Conservation (phyloP, 495 filamentous ascomycete genomes). For the Penicillium samsonianum region DNA sequence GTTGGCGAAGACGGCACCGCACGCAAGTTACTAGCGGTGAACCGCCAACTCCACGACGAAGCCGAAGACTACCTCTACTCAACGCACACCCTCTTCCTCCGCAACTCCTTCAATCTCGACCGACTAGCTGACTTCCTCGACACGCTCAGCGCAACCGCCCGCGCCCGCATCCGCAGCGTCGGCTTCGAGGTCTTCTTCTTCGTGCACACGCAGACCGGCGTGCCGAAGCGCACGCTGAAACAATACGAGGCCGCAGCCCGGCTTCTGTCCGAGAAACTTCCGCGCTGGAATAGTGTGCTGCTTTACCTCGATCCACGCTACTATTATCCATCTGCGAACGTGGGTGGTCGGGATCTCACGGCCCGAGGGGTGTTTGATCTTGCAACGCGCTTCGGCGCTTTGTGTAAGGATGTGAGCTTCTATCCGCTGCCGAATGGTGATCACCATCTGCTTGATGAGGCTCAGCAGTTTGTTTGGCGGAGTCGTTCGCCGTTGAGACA, state of each 20-base stretch:
- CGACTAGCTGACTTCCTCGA: conserved; percentile 39
- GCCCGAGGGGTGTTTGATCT: conserved; percentile 38
- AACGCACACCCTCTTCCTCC: conserved; percentile 45
- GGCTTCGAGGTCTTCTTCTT: conserved; percentile 48
- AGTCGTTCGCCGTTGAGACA: conserved; percentile 18
- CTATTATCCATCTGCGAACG: conserved; percentile 35
- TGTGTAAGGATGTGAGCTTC: conserved; percentile 35
- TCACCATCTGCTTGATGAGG: conserved; percentile 31
- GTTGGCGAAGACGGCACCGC: conserved; percentile 35
- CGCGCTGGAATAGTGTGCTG: conserved; percentile 29
- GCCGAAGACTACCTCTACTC: conserved; percentile 44
- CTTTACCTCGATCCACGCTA: conserved; percentile 44
- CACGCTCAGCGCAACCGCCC: conserved; percentile 37
- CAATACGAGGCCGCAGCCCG: conserved; percentile 36
- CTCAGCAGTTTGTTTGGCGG: conserved; percentile 24
- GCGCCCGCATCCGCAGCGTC: conserved; percentile 39
- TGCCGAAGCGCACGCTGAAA: conserved; percentile 39
- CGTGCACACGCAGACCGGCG: conserved; percentile 38
- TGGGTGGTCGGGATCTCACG: conserved; percentile 33
- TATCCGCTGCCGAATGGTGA: conserved; percentile 32
- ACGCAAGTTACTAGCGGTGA: conserved; percentile 33
- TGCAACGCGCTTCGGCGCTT: conserved; percentile 30
- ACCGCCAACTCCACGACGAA: conserved; percentile 47
- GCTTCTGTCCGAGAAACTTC: conserved; percentile 29
- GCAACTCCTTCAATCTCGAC: conserved; percentile 42